Percentiles rank a stretch among this genome's conserved stretches.
phyloP scores from a whole-genome alignment of 2,329 filamentous ascomycete species.

The Fusarium odoratissimum region DNA sequence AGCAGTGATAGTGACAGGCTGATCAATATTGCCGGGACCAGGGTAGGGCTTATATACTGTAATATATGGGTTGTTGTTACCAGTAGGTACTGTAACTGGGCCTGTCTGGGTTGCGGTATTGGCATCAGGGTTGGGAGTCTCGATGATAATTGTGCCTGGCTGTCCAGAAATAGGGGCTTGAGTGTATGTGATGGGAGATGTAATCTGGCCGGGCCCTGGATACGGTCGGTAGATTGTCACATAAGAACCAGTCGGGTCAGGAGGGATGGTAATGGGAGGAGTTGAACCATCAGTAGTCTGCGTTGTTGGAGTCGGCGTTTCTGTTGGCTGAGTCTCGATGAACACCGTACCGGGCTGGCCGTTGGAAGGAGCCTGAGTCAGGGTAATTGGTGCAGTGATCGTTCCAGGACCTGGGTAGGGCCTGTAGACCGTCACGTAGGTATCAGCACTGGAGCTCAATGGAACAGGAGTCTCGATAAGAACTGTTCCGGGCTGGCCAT shows the following conservation, averaged over 20 bases:
- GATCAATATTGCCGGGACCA: conserved; percentile 29
- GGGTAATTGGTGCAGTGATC: conserved; percentile 31
- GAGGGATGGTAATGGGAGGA: conserved; percentile 21
- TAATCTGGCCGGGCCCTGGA: conserved; percentile 24
- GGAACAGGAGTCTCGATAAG: conserved; percentile 31
- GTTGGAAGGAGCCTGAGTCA: conserved; percentile 28
- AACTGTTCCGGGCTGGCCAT: conserved; percentile 27
- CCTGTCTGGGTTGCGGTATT: conserved; percentile 20
- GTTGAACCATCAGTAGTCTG: not conserved
- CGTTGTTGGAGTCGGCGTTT: not conserved
- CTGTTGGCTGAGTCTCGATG: conserved; percentile 26
- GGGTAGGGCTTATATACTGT: conserved; percentile 33
- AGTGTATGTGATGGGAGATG: conserved; percentile 20
- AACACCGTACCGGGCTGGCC: conserved; percentile 35
- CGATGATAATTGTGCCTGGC: conserved; percentile 31
- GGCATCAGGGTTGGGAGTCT: conserved; percentile 28
- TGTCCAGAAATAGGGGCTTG: conserved; percentile 23
- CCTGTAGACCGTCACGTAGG: conserved; percentile 32
- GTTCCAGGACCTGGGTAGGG: conserved; percentile 30
- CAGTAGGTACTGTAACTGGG: conserved; percentile 19
- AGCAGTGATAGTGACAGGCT: conserved; percentile 31
- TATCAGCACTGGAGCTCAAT: conserved; percentile 16
- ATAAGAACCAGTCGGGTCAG: conserved; percentile 25
- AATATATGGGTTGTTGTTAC: conserved; percentile 21
- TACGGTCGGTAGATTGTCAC: conserved; percentile 32